Percentiles rank a stretch among this genome's conserved stretches.
These are phyloP conservation scores for Phylloporus sp. DNA, from an alignment of 768 basidiomycete species.

Conservation along the genomic window DNA sequence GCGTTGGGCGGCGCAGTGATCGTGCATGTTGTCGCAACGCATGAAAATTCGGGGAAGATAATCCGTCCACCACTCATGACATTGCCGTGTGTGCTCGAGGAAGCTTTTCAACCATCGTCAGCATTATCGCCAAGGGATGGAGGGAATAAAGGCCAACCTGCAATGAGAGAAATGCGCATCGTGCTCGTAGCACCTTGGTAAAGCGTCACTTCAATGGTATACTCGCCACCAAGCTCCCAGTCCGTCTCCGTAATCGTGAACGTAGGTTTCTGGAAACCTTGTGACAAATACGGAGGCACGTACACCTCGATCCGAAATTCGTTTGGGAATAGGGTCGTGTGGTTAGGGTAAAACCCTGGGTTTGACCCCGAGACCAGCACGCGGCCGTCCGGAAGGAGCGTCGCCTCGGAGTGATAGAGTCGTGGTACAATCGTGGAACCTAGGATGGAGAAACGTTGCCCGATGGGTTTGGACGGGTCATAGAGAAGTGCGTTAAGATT, in stretches of 20 bases:
- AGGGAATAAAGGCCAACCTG: conserved; percentile 40
- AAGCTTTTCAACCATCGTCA: conserved; percentile 38
- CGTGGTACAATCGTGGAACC: conserved; percentile 67
- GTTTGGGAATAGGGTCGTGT: conserved; percentile 55
- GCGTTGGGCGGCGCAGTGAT: conserved; percentile 52
- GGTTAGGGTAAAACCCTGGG: conserved; percentile 44
- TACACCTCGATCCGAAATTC: conserved; percentile 81
- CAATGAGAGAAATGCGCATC: conserved; percentile 63
- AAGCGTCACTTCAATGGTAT: conserved; percentile 46
- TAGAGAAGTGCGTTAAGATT: conserved; percentile 66
- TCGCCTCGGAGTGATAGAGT: conserved; percentile 76
- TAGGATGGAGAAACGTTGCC: conserved; percentile 63
- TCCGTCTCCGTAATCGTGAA: conserved; percentile 58
- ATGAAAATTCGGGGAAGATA: conserved; percentile 70
- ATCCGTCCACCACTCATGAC: conserved; percentile 64
- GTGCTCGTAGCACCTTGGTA: conserved; percentile 38
- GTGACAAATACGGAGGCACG: conserved; percentile 78
- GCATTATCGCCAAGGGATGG: neutral
- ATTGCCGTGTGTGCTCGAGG: conserved; percentile 76
- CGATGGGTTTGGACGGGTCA: conserved; percentile 56
- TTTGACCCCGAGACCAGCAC: conserved; percentile 76
- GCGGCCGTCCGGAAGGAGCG: conserved; percentile 69
- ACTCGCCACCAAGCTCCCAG: conserved; percentile 55
- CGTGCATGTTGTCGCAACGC: conserved; percentile 65
- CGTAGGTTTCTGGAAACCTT: conserved; percentile 57